A percentile compares a stretch with the other conserved stretches of the same genome.
Conservation (phyloP, 306 rosid genomes). For the Alnus glutinosa region DNA sequence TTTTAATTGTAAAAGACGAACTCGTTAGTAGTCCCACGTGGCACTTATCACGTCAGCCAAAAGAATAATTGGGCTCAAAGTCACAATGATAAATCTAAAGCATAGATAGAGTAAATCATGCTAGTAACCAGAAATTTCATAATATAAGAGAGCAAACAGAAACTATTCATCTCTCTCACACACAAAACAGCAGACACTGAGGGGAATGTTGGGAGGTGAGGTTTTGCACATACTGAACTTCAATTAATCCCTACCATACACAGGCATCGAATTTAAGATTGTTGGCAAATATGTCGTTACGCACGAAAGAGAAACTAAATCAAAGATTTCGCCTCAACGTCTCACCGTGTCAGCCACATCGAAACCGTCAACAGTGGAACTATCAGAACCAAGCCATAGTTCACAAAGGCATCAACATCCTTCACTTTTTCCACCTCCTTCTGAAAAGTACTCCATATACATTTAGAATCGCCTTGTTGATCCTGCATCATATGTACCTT, state of each 20-base stretch:
- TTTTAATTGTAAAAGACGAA: no score
- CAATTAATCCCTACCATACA: background rate
- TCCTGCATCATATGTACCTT: constrained; percentile 47
- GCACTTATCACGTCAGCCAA: no score
- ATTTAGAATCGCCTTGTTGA: constrained; percentile 35
- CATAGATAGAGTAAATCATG: no score
- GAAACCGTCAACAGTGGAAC: constrained; percentile 64
- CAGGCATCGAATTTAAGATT: background rate
- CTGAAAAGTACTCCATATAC: constrained; percentile 44
- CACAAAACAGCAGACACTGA: no score
- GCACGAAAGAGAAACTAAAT: background rate
- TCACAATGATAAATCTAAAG: no score
- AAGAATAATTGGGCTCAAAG: no score
- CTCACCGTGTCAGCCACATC: constrained; percentile 51
- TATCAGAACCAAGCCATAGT: constrained; percentile 61
- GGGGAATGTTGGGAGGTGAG: no score
- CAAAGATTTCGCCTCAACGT: constrained; percentile 12
- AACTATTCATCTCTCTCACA: no score
- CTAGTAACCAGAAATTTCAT: no score
- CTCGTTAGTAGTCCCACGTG: no score
- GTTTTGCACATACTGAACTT: no score
- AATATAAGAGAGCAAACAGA: no score
- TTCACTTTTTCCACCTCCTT: constrained; percentile 41
- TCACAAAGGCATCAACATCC: constrained; percentile 63
- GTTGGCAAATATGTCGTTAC: background rate